Evolutionary conservation across 2,329 filamentous ascomycete genomes (phyloP), one percentile per base, ranked within the genome.

Genomic region (Basipetospora sp.): DNA sequence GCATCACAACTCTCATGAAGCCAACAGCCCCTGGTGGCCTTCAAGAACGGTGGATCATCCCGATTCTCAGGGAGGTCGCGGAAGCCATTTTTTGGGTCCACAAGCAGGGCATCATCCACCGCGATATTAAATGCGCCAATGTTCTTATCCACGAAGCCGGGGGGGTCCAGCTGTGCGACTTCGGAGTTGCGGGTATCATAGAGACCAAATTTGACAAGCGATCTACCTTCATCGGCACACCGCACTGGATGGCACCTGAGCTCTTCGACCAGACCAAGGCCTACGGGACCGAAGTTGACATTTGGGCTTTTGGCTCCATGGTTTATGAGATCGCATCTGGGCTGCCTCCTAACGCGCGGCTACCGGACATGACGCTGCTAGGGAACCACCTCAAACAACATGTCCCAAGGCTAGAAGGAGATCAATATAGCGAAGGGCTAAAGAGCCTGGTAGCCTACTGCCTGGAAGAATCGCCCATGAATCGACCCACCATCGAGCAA

Each of bases 391-490:
- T 80, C 28, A 71, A 74, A 47, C 63, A 69, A 22, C 67, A 76
- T 39, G 67, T 71, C 5, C 82, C 83, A 8, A 67, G 77, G 2
- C 67, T 90, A 0, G 74, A 84, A 44, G 81, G 77, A 6, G 75
- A 76, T 34, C 65, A 74, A 40, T 86, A 82, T 53, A 85, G 82
- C 0, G 59, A 74, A 2, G 66, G 71, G 9, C 60, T 90, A 15
- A 77, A 75, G 45, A 70, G 77, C 43, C 67, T 90, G 8, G 71
- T 87, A 14, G 70, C 80, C 1, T 85, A 78, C 48, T 84, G 81
- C 44, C 63, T 90, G 9, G 70, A 78, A 45, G 72, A 79, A 34
- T 69, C 82, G 40, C 76, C 80, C 1, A 60, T 69, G 30, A 67
- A 76, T 43, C 72, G 83, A 2, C 82, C 83, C 0, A 70, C 72